Base-by-base conservation (phyloP, 306 rosid species). In the Cyclanthera cordifolia region DNA sequence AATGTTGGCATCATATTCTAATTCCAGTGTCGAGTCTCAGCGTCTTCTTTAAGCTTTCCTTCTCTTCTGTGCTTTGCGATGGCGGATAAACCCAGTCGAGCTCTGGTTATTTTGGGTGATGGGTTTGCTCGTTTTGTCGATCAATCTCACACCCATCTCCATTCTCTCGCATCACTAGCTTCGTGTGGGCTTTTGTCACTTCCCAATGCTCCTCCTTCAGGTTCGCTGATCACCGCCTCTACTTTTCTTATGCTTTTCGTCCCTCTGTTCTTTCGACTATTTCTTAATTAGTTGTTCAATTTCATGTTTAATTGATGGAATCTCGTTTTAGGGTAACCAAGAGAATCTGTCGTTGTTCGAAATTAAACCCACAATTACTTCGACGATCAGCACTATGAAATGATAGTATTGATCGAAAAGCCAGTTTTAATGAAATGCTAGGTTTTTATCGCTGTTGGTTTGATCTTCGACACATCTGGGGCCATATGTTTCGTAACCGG, bases 1-100 rank as follows among this genome's bases (percentile, higher is more conserved):
- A 37, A 37, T 37, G 43, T 5, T 17, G 47, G 28, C 51, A 4
- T 63, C 32, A 3, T 3, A 21, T 21, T 13, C 69, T 2, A 6
- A 37, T 37, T 37, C 43, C 24, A n/a, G 9, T 58, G 34, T 60
- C 17, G n/a, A 21, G 11, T 20, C 19, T 65, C 70, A 21, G 53
- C 70, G 13, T 24, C 23, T 23, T 65, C 53, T 65, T 14, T 37
- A 37, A 39, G 69, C 69, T 65, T 32, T 34, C 27, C 39, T 16
- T 45, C 46, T 5, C 13, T 41, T 41, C 19, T 13, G 5, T 4
- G 51, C 52, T 12, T 21, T 41, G 12, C 20, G 19, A 93, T 94
- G 97, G 96, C 96, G 65, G 96, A 88, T 72, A 90, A 86, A 54
- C 87, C 97, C 57, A 85, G 97, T 84, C 85, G 96, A 77, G 87